Base-by-base conservation (phyloP, 2,329 filamentous ascomycete genomes). In the Bipolaris victoriae region DNA sequence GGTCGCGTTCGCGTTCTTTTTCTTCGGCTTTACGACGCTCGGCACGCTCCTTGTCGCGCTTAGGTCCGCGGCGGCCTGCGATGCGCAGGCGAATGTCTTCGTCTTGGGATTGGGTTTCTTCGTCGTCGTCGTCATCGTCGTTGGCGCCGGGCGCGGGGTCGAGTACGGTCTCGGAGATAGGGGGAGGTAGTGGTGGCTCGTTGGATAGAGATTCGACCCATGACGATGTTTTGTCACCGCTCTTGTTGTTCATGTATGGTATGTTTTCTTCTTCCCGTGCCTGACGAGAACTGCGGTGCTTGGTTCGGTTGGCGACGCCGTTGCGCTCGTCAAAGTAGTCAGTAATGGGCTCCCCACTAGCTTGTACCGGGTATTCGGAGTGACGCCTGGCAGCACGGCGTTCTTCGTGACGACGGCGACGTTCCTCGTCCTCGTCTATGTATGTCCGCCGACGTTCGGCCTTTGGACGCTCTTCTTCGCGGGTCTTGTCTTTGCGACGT, bases 141-240 rank as follows among this genome's bases (percentile, higher is more conserved):
- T 65, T 68, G 15, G 55, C 56, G 24, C 67, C 69, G 0, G 74
- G 74, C 1, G 63, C 63, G 3, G 66, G 66, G 50, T 83, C 81
- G 54, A 83, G 70, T 44, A 83, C 80, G 2, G 81, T 82, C 55
- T 78, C 79, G 11, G 71, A 71, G 41, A 77, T 70, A 47, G 80
- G 80, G 1, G 79, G 77, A 3, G 80, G 80, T 5, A 78, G 76
- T 3, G 81, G 80, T 18, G 79, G 79, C 31, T 80, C 78, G 45
- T 78, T 76, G 49, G 75, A 78, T 49, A 83, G 65, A 1, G 73
- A 78, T 55, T 82, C 71, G 7, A 83, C 80, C 81, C 81, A 83
- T 0, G 78, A 80, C 1, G 76, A 76, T 5, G 81, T 82, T 70
- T 82, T 82, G 70, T 82, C 79, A 48, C 77, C 75, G 49, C 76